phyloP scores from a whole-genome alignment of 768 basidiomycete genomes.

The Kwoniella dejecticola region DNA sequence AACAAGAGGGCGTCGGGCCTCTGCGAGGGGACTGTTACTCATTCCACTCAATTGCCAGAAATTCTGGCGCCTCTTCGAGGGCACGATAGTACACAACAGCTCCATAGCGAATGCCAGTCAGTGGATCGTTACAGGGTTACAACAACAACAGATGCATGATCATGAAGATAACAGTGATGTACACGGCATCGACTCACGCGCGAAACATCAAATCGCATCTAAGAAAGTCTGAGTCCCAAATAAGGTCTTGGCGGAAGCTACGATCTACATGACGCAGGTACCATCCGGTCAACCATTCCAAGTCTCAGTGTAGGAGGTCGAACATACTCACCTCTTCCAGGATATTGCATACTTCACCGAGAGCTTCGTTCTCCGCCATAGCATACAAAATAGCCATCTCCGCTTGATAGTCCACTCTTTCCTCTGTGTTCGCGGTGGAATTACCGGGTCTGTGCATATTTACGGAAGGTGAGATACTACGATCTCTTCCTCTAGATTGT shows the following conservation, averaged over 20 bases:
- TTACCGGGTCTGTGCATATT: not conserved
- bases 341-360: constrained; percentile 47
- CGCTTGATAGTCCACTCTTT: constrained; percentile 10
- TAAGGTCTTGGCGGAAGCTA: constrained; percentile 46
- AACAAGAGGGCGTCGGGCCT: too few relatives aligned
- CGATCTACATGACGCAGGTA: constrained; percentile 12
- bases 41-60: too few relatives aligned
- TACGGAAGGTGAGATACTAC: constrained; percentile 1
- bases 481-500: constrained; percentile 4
- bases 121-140: too few relatives aligned
- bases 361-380: constrained; percentile 53
- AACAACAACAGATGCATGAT: too few relatives aligned
- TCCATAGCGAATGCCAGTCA: too few relatives aligned
- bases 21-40: too few relatives aligned
- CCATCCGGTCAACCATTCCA: not conserved
- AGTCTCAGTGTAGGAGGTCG: not conserved
- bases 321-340: constrained; percentile 49
- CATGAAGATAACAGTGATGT: too few relatives aligned
- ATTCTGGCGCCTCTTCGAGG: too few relatives aligned
- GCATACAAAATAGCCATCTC: constrained; percentile 52
- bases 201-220: constrained; percentile 8
- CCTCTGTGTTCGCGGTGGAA: too few relatives aligned
- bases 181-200: too few relatives aligned
- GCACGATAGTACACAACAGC: too few relatives aligned
- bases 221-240: constrained; percentile 48